Evolutionary conservation across 805 yeast species (phyloP).

Genomic region (Candida sonorensis): DNA sequence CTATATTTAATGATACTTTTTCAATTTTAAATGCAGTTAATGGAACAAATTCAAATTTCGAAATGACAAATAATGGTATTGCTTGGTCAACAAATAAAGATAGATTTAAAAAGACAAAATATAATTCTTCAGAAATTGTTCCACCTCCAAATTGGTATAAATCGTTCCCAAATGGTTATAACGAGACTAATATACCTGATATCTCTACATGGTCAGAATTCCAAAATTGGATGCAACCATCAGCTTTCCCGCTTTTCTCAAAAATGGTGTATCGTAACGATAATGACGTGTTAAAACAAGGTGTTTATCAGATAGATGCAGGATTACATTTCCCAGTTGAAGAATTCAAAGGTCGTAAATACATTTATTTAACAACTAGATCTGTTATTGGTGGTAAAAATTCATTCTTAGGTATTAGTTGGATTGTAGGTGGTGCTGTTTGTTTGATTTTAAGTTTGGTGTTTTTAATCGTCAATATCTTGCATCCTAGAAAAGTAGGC

Average conservation of each 20-base stretch:
- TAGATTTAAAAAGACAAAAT: slow-evolving; percentile 57
- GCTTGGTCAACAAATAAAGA: slow-evolving; percentile 68
- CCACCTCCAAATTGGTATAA: slow-evolving; percentile 85
- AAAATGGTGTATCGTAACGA: slow-evolving; percentile 62
- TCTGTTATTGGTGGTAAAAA: slow-evolving; percentile 75
- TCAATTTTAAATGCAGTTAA: slow-evolving; percentile 38
- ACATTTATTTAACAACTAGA: slow-evolving; percentile 59
- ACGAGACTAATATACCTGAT: slow-evolving; percentile 62
- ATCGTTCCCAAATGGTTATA: slow-evolving; percentile 67
- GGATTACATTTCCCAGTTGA: slow-evolving; percentile 78
- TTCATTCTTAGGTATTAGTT: slow-evolving; percentile 60
- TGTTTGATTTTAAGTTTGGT: slow-evolving; percentile 52
- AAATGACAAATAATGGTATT: slow-evolving; percentile 46
- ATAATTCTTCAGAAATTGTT: slow-evolving; percentile 51
- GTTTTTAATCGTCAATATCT: slow-evolving; percentile 46
- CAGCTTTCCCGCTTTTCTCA: slow-evolving; percentile 63
- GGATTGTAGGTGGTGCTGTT: slow-evolving; percentile 71
- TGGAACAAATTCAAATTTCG: slow-evolving; percentile 32
- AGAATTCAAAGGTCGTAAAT: slow-evolving; percentile 61
- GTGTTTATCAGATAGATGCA: slow-evolving; percentile 55
- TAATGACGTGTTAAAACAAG: slow-evolving; percentile 44
- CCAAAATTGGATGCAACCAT: slow-evolving; percentile 84
- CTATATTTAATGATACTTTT: slow-evolving; percentile 73
- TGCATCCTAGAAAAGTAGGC: slow-evolving; percentile 65
- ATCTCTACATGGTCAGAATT: slow-evolving; percentile 59